Conservation (phyloP, 2,329 filamentous ascomycete species). For the Calonectria hawksworthii region DNA sequence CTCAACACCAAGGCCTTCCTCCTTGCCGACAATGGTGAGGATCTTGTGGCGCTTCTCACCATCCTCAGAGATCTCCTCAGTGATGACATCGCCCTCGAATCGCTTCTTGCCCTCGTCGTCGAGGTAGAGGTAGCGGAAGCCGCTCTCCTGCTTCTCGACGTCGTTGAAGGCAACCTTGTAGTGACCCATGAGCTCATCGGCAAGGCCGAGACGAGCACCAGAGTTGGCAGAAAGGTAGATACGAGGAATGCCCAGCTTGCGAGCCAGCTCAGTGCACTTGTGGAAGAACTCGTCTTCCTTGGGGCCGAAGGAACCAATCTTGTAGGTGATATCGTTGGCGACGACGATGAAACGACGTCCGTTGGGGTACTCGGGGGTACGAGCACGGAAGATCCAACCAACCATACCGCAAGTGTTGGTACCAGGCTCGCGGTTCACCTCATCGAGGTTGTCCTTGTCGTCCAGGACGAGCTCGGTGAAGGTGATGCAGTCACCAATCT, state of each 20-base stretch:
- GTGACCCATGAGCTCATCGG: slow-evolving; percentile 95
- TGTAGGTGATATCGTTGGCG: slow-evolving; percentile 99
- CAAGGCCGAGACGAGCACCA: slow-evolving; percentile 95
- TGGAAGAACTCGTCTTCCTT: slow-evolving; percentile 98
- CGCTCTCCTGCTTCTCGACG: slow-evolving; percentile 80
- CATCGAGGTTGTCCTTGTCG: slow-evolving; percentile 90
- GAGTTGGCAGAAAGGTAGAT: slow-evolving; percentile 99
- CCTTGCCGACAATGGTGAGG: slow-evolving; percentile 90
- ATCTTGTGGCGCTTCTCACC: slow-evolving; percentile 96
- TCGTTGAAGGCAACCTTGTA: slow-evolving; percentile 99
- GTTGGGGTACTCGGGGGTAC: slow-evolving; percentile 93
- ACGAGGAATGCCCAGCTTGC: slow-evolving; percentile 93
- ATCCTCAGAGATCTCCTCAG: slow-evolving; percentile 86
- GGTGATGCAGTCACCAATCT: slow-evolving; percentile 90
- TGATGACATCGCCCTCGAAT: slow-evolving; percentile 82
- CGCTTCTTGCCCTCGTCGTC: slow-evolving; percentile 87
- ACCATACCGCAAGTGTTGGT: slow-evolving; percentile 99
- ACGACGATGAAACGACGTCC: slow-evolving; percentile 95
- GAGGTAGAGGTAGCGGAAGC: slow-evolving; percentile 98
- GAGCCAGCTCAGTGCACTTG: slow-evolving; percentile 97
- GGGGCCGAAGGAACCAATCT: slow-evolving; percentile 97
- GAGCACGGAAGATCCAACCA: slow-evolving; percentile 95
- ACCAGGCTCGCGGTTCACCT: slow-evolving; percentile 94
- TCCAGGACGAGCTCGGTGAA: slow-evolving; percentile 96
- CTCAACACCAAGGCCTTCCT: slow-evolving; percentile 97